Base-by-base conservation (phyloP, 176 grass and related monocot species). In the Rhynchospora tenuis region DNA sequence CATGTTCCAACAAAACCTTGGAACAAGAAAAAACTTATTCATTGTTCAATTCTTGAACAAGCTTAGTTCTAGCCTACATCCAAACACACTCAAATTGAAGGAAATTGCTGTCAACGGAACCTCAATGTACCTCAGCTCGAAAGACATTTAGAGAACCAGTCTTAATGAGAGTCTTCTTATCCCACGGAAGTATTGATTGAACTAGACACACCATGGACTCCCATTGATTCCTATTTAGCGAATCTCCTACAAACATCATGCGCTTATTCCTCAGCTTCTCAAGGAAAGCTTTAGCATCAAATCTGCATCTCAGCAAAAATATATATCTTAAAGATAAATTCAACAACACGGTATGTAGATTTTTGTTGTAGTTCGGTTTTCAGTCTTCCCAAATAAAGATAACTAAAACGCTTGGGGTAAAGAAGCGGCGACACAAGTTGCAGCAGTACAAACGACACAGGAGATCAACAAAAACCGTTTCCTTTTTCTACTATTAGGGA, bases 181-280 rank as follows among this genome's bases (percentile, higher is more conserved):
- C 71, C 86, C 60, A 75, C 23, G 47, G 73, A 61, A 83, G 55
- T 15, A 69, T 71, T 24, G 86, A 88, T 27, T 88, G 86, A 46
- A 88, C 80, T 12, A 88, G 69, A 59, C 86, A 88, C 65, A 88
- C 80, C 86, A 88, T 88, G 22, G 86, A 88, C n/a, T 88, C 86
- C 86, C 86, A 88, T 74, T 88, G 86, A 75, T 88, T 88, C 57
- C 86, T 58, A 52, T 88, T 88, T 19, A 88, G 46, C 6, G 86
- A 88, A 59, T 88, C 86, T 22, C 86, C 86, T 2, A 83, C 86
- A 76, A 88, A 88, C 86, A 88, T 88, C 59, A 88, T 73, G 26
- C 86, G 81, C 59, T 88, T 88, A 50, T 83, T 83, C 45, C 81
- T 79, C 68, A 88, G 59, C 59, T 59, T 74, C 59, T 88, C 81